These are phyloP conservation scores for Bothriochloa decipiens DNA, from an alignment of 176 grass and related monocot species.

Conservation along the genomic window DNA sequence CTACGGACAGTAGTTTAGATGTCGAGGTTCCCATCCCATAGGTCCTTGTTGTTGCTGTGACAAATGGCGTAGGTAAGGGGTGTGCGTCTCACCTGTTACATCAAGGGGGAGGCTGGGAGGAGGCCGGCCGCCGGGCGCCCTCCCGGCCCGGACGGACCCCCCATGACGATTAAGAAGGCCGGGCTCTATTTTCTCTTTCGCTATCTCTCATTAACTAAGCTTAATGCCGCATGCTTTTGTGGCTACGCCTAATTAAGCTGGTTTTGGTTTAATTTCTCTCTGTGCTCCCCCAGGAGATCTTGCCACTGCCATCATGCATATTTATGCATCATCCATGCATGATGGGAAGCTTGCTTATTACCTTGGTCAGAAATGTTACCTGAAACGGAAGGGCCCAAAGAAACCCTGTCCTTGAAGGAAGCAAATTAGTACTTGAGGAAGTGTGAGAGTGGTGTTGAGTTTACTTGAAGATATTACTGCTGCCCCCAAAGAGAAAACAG, in stretches of 20 bases:
- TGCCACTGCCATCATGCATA: too few relatives aligned
- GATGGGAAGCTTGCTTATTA: conserved; percentile 1
- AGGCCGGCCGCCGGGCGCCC: not conserved
- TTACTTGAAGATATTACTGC: conserved; percentile 53
- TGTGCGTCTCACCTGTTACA: conserved; percentile 58
- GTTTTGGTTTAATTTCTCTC: conserved; percentile 23
- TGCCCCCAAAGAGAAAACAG: conserved; percentile 15
- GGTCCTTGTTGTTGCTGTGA: conserved; percentile 53
- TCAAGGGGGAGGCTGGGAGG: conserved; percentile 28
- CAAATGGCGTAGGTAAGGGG: conserved; percentile 61
- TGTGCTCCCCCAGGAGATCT: not conserved
- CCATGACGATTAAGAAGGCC: conserved; percentile 44
- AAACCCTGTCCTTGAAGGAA: conserved; percentile 36
- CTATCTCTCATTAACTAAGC: conserved; percentile 10
- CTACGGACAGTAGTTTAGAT: conserved; percentile 73
- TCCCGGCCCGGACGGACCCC: not conserved
- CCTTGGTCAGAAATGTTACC: conserved; percentile 26
- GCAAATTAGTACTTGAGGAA: conserved; percentile 14
- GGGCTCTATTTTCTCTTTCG: not conserved
- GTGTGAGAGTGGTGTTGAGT: conserved; percentile 52
- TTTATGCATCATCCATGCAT: not conserved
- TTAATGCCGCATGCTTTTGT: conserved; percentile 41
- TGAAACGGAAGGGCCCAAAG: conserved; percentile 26
- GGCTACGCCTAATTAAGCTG: conserved; percentile 37
- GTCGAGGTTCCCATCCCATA: conserved; percentile 54